phyloP scores from a whole-genome alignment of 2,329 filamentous ascomycete genomes.

The Fragosphaeria purpurea region DNA sequence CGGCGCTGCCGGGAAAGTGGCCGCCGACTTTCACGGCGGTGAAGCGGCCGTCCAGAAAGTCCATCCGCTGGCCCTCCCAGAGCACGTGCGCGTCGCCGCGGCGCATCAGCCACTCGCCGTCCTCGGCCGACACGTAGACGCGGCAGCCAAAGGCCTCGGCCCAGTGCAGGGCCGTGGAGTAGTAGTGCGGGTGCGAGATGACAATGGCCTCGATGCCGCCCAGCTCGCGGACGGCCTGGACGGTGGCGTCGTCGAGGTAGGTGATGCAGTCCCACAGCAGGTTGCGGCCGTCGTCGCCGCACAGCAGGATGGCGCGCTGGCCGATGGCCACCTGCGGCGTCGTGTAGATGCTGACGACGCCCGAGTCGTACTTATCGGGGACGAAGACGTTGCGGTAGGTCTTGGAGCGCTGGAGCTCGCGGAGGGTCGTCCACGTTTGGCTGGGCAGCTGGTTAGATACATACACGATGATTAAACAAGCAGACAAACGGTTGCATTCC shows the following conservation, averaged over 20 bases:
- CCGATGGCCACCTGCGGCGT: conserved; percentile 60
- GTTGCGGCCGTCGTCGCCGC: conserved; percentile 51
- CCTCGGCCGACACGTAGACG: conserved; percentile 57
- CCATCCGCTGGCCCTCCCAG: neutral
- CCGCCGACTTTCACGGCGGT: conserved; percentile 56
- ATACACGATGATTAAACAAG: no score
- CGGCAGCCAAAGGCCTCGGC: conserved; percentile 56
- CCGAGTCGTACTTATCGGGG: conserved; percentile 32
- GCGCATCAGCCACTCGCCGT: conserved; percentile 53
- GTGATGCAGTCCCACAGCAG: conserved; percentile 72
- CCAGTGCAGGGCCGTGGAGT: conserved; percentile 67
- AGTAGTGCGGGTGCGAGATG: conserved; percentile 75
- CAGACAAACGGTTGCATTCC: no score
- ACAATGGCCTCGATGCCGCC: conserved; percentile 63
- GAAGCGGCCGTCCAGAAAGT: conserved; percentile 56
- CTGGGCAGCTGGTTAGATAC: conserved; percentile 41
- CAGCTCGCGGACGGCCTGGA: conserved; percentile 42
- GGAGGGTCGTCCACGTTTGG: conserved; percentile 56
- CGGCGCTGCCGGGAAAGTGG: conserved; percentile 66
- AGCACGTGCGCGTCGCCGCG: conserved; percentile 26
- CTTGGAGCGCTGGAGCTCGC: conserved; percentile 40
- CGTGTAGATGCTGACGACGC: conserved; percentile 36
- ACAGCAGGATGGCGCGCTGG: conserved; percentile 59
- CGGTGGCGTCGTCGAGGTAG: conserved; percentile 55
- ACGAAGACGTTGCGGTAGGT: conserved; percentile 44